Conservation (phyloP, 2,329 filamentous ascomycete species). For the Colletotrichum shisoi region DNA sequence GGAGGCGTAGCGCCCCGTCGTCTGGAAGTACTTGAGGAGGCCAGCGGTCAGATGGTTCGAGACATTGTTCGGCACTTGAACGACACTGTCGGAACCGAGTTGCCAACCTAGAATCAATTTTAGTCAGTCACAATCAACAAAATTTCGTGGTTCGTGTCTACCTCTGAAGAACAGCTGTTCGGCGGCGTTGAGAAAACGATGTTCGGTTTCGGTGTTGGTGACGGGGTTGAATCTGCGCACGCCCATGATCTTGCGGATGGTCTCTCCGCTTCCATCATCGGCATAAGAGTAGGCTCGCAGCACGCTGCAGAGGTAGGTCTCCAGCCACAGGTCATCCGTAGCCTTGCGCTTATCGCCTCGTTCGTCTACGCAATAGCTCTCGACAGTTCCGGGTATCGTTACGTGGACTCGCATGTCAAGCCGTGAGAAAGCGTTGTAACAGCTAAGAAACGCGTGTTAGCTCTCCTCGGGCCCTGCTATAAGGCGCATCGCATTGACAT, state of each 20-base stretch:
- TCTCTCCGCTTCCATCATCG: constrained; percentile 91
- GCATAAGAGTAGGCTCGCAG: constrained; percentile 95
- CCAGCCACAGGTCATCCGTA: constrained; percentile 93
- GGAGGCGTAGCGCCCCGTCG: constrained; percentile 90
- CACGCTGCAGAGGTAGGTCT: constrained; percentile 96
- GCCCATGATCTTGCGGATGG: constrained; percentile 96
- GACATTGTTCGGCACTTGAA: constrained; percentile 95
- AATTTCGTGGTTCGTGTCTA: constrained; percentile 47
- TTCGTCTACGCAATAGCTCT: constrained; percentile 97
- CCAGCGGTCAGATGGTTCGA: constrained; percentile 96
- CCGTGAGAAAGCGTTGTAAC: constrained; percentile 98
- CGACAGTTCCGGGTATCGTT: constrained; percentile 93
- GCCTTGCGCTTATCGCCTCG: constrained; percentile 92
- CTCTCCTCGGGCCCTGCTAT: constrained; percentile 45
- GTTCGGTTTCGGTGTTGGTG: constrained; percentile 97
- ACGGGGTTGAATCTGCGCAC: constrained; percentile 96
- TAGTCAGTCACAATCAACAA: constrained; percentile 32
- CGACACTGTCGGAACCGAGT: constrained; percentile 93
- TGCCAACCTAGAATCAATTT: constrained; percentile 74
- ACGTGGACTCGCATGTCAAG: constrained; percentile 99
- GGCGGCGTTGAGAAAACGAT: constrained; percentile 92
- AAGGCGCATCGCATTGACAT: constrained; percentile 35
- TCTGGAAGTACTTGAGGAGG: constrained; percentile 91
- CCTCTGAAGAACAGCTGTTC: constrained; percentile 95
- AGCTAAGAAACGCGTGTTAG: constrained; percentile 55